Percentiles rank a stretch among this genome's conserved stretches.
phyloP scores from a whole-genome alignment of 139 green algal genomes.

The Tetraselmis chui region DNA sequence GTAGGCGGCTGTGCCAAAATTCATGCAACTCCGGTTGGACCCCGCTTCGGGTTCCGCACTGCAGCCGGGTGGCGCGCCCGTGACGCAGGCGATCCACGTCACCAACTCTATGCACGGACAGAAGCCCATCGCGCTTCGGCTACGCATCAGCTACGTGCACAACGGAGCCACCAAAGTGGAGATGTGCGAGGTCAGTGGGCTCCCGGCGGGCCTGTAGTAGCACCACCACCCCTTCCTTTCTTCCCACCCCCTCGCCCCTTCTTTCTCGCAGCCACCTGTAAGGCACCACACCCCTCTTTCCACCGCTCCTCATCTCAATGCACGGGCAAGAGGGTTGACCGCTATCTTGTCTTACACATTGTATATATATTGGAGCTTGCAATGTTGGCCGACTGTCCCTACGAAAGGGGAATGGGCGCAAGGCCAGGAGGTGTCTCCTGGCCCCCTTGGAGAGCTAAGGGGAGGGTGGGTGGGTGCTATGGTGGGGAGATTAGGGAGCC shows the following conservation, averaged over 20 bases:
- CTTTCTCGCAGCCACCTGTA: neutral
- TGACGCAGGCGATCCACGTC: slow-evolving; percentile 70
- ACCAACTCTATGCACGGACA: slow-evolving; percentile 71
- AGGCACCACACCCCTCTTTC: neutral
- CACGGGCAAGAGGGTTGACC: no score
- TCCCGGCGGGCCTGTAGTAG: neutral
- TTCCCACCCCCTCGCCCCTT: neutral
- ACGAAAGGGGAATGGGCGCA: no score
- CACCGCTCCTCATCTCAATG: no score
- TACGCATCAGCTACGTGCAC: slow-evolving; percentile 57
- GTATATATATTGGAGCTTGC: no score
- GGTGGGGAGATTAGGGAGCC: no score
- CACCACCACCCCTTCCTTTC: neutral
- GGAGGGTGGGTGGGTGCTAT: no score
- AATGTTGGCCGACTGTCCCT: no score
- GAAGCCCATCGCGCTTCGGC: slow-evolving; percentile 73
- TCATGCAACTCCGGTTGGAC: slow-evolving; percentile 73
- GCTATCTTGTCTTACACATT: no score
- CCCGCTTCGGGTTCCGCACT: slow-evolving; percentile 53
- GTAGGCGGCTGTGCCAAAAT: slow-evolving; percentile 71
- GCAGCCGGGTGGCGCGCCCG: slow-evolving; percentile 15
- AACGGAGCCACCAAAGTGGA: neutral
- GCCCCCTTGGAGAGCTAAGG: no score
- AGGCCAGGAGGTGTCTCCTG: no score
- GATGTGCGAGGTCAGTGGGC: neutral